A percentile compares a stretch with the other conserved stretches of the same genome.
These are phyloP conservation scores for Ceratobasidium sp. DNA, from an alignment of 1,284 basidiomycete species.

Conservation along the genomic window DNA sequence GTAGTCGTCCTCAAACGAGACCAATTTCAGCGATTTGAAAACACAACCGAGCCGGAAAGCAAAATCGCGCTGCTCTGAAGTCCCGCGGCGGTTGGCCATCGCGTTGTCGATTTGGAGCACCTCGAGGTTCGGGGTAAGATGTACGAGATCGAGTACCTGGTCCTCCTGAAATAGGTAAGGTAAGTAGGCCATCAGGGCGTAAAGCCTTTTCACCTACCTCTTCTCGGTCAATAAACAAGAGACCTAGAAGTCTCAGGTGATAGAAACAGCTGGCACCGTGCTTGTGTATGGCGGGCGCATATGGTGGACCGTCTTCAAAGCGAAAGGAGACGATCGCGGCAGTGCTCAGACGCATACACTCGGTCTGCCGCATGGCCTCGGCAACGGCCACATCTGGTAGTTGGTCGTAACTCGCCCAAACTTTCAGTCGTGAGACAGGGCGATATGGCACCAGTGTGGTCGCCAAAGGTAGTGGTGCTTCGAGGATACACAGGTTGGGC, in stretches of 20 bases:
- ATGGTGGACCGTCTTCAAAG: constrained; percentile 27
- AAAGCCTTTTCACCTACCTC: neutral
- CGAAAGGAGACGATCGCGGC: constrained; percentile 22
- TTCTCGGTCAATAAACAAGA: constrained; percentile 31
- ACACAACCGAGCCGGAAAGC: constrained; percentile 23
- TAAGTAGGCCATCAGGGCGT: neutral
- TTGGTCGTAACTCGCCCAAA: constrained; percentile 21
- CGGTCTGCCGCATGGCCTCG: neutral
- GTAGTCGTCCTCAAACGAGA: constrained; percentile 36
- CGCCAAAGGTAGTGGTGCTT: constrained; percentile 26
- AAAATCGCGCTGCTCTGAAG: constrained; percentile 29
- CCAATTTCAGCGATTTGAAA: constrained; percentile 22
- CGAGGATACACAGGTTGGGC: constrained; percentile 17
- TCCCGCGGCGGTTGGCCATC: constrained; percentile 27
- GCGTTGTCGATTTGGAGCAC: constrained; percentile 36
- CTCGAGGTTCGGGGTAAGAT: constrained; percentile 18
- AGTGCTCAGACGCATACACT: constrained; percentile 33
- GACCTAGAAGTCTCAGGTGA: constrained; percentile 21
- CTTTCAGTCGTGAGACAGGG: constrained; percentile 23
- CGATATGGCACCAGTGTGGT: constrained; percentile 18
- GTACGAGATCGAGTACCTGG: constrained; percentile 10
- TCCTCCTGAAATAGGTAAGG: constrained; percentile 13
- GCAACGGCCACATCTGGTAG: constrained; percentile 15
- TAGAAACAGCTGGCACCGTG: constrained; percentile 5
- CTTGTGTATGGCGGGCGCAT: constrained; percentile 2